Percentiles rank a stretch among this genome's conserved stretches.
Conservation (phyloP, 345 rosid species). For the Ceriops decandra region DNA sequence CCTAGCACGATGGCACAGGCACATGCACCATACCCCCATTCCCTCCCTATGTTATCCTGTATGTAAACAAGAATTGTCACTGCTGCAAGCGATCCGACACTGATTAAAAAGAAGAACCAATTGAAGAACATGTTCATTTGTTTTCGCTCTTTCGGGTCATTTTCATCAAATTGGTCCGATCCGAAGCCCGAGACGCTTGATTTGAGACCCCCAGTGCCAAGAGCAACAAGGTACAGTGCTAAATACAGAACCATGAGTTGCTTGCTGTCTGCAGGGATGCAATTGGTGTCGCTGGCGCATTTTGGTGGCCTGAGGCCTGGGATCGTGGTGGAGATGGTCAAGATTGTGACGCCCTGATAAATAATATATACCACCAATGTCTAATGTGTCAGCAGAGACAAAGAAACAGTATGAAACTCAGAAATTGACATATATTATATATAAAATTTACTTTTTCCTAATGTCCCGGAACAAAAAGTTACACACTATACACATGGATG, state of each 20-base stretch:
- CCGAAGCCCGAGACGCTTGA: conserved; percentile 97
- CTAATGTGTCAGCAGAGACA: too few species aligned
- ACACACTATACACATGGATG: too few species aligned
- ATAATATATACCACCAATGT: background rate
- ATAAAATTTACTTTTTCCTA: too few species aligned
- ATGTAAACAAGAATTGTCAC: conserved; percentile 88
- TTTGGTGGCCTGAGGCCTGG: conserved; percentile 80
- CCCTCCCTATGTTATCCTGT: conserved; percentile 77
- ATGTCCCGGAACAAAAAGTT: too few species aligned
- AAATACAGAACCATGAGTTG: conserved; percentile 67
- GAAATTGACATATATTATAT: too few species aligned
- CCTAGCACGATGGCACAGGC: conserved; percentile 65
- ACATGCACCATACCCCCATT: conserved; percentile 89
- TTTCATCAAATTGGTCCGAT: conserved; percentile 90
- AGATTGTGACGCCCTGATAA: conserved; percentile 67
- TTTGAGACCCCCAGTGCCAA: conserved; percentile 93
- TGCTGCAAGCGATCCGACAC: conserved; percentile 71
- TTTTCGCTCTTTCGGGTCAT: conserved; percentile 50
- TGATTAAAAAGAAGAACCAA: conserved; percentile 94
- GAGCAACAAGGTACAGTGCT: conserved; percentile 78
- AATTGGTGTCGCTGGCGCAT: conserved; percentile 40
- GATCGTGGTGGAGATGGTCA: conserved; percentile 76
- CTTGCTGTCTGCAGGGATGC: conserved; percentile 54
- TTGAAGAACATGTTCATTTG: conserved; percentile 79
- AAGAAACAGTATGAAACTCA: too few species aligned